Percentiles rank a stretch among this genome's conserved stretches.
phyloP scores from a whole-genome alignment of 371 early-diverging fungal species.

The Coemansia sp. region DNA sequence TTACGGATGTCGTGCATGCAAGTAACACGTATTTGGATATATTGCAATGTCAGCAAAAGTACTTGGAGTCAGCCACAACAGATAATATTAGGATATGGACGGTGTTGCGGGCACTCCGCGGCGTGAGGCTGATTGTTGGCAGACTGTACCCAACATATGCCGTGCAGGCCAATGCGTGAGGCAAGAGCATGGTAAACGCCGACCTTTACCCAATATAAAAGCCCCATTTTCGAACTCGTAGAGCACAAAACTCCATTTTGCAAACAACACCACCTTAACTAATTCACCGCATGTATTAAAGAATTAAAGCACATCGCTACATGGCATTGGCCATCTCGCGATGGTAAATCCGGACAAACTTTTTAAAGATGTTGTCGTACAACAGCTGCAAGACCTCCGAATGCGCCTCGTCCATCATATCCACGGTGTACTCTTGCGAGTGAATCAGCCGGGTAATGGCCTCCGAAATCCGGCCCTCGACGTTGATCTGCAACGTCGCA shows the following conservation, averaged over 20 bases:
- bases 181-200: constrained; percentile 66
- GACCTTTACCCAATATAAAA: constrained; percentile 52
- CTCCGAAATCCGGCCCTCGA: constrained; percentile 50
- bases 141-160: constrained; percentile 55
- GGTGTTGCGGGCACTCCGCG: constrained; percentile 55
- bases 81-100: constrained; percentile 62
- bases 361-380: constrained; percentile 53
- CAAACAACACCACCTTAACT: constrained; percentile 17
- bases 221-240: constrained; percentile 53
- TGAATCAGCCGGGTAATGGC: constrained; percentile 48
- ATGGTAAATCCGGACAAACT: constrained; percentile 50
- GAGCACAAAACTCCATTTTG: not conserved
- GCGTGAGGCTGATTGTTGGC: constrained; percentile 62
- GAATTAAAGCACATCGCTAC: constrained; percentile 1
- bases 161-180: constrained; percentile 62
- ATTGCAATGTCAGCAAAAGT: constrained; percentile 60
- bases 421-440: constrained; percentile 51
- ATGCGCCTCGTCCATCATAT: constrained; percentile 55
- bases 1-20: constrained; percentile 55
- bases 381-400: constrained; percentile 53
- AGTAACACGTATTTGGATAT: constrained; percentile 63
- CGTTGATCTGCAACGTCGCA: constrained; percentile 52
- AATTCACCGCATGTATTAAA: not conserved
- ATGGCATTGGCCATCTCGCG: constrained; percentile 43
- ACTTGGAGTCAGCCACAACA: constrained; percentile 66